Percentiles rank a stretch among this genome's conserved stretches.
Conservation (phyloP, 805 yeast species). For the Ogataea allantospora region DNA sequence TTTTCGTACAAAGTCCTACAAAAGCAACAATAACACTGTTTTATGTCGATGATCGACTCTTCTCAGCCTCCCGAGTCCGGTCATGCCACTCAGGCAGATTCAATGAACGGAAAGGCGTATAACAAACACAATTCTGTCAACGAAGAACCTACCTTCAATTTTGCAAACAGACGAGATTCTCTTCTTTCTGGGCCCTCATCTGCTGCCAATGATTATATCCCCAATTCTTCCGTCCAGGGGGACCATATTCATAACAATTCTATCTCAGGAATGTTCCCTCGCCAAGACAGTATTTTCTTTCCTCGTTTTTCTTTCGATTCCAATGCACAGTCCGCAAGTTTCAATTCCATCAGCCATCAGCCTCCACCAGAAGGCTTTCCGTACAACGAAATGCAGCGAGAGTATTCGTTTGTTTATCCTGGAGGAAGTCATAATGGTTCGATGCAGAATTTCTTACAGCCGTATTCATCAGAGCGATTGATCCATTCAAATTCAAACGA, state of each 20-base stretch:
- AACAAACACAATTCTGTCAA: slow-evolving; percentile 25
- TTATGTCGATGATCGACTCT: slow-evolving; percentile 27
- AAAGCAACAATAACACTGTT: neutral
- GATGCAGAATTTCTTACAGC: slow-evolving; percentile 21
- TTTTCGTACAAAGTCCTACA: neutral
- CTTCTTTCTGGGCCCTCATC: slow-evolving; percentile 23
- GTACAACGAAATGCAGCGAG: slow-evolving; percentile 27
- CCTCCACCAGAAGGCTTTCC: slow-evolving; percentile 23
- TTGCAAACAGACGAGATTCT: slow-evolving; percentile 27
- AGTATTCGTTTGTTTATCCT: slow-evolving; percentile 29
- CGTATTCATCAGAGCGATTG: slow-evolving; percentile 29
- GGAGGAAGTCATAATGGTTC: slow-evolving; percentile 20
- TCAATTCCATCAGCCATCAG: slow-evolving; percentile 18
- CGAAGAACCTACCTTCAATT: slow-evolving; percentile 27
- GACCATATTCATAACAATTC: slow-evolving; percentile 20
- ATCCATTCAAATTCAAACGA: slow-evolving; percentile 22
- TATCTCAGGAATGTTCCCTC: slow-evolving; percentile 23
- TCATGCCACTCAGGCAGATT: slow-evolving; percentile 18
- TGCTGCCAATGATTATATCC: slow-evolving; percentile 13
- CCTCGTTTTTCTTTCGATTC: slow-evolving; percentile 32
- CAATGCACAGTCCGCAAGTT: slow-evolving; percentile 18
- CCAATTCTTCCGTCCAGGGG: slow-evolving; percentile 2
- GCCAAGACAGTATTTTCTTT: slow-evolving; percentile 31
- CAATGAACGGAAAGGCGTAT: slow-evolving; percentile 15
- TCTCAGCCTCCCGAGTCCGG: slow-evolving; percentile 26